These are phyloP conservation scores for Pleurostoma richardsiae DNA, from an alignment of 2,329 filamentous ascomycete species.

Conservation along the genomic window DNA sequence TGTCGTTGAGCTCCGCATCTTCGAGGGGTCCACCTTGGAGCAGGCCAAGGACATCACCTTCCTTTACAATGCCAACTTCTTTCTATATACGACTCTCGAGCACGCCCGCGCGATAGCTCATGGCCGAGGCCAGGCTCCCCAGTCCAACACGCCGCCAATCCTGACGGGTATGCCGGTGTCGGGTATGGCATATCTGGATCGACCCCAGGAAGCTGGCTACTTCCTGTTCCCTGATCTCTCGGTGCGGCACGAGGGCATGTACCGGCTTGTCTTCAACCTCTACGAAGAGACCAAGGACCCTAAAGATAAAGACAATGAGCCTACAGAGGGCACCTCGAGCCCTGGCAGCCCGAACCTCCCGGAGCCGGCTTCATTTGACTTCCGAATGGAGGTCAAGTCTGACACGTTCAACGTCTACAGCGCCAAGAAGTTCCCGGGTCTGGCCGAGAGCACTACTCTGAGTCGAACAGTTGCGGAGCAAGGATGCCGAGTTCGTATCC, in stretches of 20 bases:
- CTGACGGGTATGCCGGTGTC: constrained; percentile 92
- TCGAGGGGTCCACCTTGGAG: constrained; percentile 62
- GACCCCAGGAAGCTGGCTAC: constrained; percentile 75
- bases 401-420: constrained; percentile 84
- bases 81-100: constrained; percentile 89
- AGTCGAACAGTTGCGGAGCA: constrained; percentile 93
- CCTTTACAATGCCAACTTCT: constrained; percentile 93
- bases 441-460: constrained; percentile 82
- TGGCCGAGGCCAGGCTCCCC: constrained; percentile 63
- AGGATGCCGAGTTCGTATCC: constrained; percentile 91
- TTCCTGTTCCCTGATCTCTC: constrained; percentile 98
- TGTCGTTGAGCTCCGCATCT: constrained; percentile 85
- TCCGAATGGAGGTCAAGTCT: constrained; percentile 87
- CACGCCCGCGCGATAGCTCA: constrained; percentile 79
- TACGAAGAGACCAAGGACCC: constrained; percentile 90
- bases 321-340: constrained; percentile 23
- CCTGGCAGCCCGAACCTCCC: constrained; percentile 22
- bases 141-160: constrained; percentile 72
- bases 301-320: constrained; percentile 66
- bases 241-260: constrained; percentile 90
- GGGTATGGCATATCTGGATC: constrained; percentile 92
- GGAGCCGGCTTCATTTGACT: constrained; percentile 59
- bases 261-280: constrained; percentile 84
- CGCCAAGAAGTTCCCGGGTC: constrained; percentile 96
- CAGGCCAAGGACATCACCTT: constrained; percentile 73